Base-by-base conservation (phyloP, 345 rosid genomes). In the Angophora floribunda region DNA sequence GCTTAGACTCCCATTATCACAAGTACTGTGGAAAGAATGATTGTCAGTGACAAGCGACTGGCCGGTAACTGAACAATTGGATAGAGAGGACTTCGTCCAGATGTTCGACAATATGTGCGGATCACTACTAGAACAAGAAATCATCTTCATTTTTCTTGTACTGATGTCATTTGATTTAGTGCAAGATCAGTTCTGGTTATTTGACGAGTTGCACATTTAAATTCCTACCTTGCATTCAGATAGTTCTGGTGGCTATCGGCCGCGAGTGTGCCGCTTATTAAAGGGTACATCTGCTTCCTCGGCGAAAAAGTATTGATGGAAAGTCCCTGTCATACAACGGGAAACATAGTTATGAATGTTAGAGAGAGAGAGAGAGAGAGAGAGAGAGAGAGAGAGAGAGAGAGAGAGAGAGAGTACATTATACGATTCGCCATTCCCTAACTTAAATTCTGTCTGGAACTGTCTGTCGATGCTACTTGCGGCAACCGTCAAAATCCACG, bases 401-500 rank as follows among this genome's bases (percentile, higher is more conserved):
- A 92, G 24, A 86, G 95, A 88, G 89, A 96, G 97, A 1, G 89
- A 44, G 65, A 87, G 28, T 41, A 75, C 84, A 41, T 75, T 7
- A 75, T 75, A 75, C 32, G 82, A 87, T 49, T 41, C 87, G 86
- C 98, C 97, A 90, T 94, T 91, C 32, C 98, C 96, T 26, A 97
- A 92, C 91, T 93, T 93, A 52, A 95, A 89, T 21, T 88, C 32
- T 13, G 98, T 93, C 53, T 45, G 87, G 36, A 96, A 96, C 89
- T 94, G 90, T 59, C 99, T 88, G 53, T 97, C 98, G 26, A 93
- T 88, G 85, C 93, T 92, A 70, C 90, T 94, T 82, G 99, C 99
- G 7, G 95, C 98, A 11, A 95, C 97, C 1, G 99, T 97, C 89
- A 96, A 13, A 41, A 97, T 92, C 99, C 99, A 97, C 1, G 99